These are phyloP conservation scores for Teratosphaeria zuluensis DNA, from an alignment of 2,329 filamentous ascomycete genomes.

Conservation along the genomic window DNA sequence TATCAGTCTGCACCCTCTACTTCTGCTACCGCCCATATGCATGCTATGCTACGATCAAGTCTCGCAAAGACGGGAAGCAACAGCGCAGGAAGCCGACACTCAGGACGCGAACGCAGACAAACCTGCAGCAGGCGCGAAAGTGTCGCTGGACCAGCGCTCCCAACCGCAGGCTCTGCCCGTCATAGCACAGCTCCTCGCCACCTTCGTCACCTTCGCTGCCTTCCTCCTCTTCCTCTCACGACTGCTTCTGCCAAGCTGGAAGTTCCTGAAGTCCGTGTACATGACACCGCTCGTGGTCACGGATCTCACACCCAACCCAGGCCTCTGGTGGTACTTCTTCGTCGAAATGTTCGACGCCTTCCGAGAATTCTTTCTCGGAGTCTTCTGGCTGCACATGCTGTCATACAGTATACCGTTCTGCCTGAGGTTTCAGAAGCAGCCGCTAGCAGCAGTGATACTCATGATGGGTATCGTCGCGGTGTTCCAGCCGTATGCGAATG, in stretches of 20 bases:
- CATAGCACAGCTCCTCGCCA: conserved; percentile 42
- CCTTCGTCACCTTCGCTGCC: conserved; percentile 47
- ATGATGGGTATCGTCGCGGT: conserved; percentile 83
- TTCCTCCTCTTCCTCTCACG: conserved; percentile 63
- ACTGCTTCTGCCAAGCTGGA: conserved; percentile 69
- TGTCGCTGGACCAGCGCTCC: conserved; percentile 11
- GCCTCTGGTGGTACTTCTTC: conserved; percentile 99
- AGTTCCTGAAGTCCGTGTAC: conserved; percentile 82
- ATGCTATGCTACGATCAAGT: conserved; percentile 64
- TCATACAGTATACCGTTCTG: conserved; percentile 82
- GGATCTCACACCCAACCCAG: conserved; percentile 88
- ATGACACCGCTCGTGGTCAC: conserved; percentile 84
- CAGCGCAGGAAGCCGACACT: conserved; percentile 2
- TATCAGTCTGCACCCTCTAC: conserved; percentile 79
- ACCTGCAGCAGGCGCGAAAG: conserved; percentile 3
- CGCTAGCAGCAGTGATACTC: conserved; percentile 74
- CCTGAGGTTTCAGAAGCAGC: conserved; percentile 73
- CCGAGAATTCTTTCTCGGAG: conserved; percentile 88
- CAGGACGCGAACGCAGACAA: conserved; percentile 1
- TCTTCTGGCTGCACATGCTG: conserved; percentile 93
- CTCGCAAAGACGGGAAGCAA: conserved; percentile 2
- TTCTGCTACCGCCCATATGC: conserved; percentile 73
- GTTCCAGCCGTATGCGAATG: conserved; percentile 94
- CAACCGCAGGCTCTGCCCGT: conserved; percentile 8
- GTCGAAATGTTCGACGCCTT: conserved; percentile 99